These are phyloP conservation scores for Rheum nobile DNA, from an alignment of 148 eudicot genomes.

Conservation along the genomic window DNA sequence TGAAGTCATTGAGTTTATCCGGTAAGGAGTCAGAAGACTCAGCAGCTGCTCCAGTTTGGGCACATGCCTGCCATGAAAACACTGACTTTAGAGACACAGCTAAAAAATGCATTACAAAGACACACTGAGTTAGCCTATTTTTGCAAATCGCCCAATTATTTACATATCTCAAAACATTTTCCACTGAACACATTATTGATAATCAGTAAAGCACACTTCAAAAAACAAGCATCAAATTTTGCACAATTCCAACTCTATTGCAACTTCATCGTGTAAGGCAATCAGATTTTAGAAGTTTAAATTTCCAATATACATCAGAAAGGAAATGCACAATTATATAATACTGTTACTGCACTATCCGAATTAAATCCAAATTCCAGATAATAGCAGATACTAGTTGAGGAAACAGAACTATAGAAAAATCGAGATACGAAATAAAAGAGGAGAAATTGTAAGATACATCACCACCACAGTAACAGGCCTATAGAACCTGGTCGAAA, in stretches of 20 bases:
- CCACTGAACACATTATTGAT: background rate
- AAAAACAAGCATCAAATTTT: background rate
- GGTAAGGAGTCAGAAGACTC: conserved; percentile 23
- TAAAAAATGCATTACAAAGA: background rate
- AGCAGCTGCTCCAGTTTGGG: conserved; percentile 66
- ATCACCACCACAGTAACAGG: conserved; percentile 32
- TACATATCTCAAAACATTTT: background rate
- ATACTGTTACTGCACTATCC: background rate
- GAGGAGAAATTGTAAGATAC: background rate
- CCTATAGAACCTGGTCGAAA: conserved; percentile 4
- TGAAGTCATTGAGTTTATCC: conserved; percentile 55
- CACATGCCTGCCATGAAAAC: conserved; percentile 42
- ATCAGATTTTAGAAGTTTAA: background rate
- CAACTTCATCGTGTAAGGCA: background rate
- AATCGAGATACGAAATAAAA: no score
- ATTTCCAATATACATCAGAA: background rate
- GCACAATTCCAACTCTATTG: background rate
- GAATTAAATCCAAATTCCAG: background rate
- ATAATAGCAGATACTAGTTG: background rate
- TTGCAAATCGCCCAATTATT: background rate
- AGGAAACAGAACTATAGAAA: background rate
- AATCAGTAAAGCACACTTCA: no score
- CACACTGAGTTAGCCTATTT: background rate
- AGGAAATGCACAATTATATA: background rate
- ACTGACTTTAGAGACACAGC: background rate